These are phyloP conservation scores for Pyricularia sp. DNA, from an alignment of 2,329 filamentous ascomycete genomes.

Conservation along the genomic window DNA sequence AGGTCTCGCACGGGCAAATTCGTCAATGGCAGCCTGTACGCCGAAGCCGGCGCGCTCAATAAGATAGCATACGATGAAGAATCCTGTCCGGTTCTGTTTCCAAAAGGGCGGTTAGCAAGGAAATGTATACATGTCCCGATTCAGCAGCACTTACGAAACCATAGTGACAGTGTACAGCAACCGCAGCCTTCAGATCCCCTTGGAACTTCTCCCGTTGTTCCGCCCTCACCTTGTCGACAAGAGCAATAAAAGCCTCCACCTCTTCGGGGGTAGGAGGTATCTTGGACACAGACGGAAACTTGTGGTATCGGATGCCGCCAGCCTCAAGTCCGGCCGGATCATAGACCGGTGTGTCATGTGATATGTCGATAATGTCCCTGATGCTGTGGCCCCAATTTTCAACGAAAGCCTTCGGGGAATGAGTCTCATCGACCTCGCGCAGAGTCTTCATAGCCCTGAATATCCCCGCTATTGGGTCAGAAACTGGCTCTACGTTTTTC, in stretches of 20 bases:
- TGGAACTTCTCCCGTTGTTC: slow-evolving; percentile 29
- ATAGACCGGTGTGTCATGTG: slow-evolving; percentile 81
- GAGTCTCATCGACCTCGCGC: slow-evolving; percentile 72
- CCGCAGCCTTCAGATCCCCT: slow-evolving; percentile 20
- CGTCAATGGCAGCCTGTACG: slow-evolving; percentile 64
- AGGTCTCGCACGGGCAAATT: slow-evolving; percentile 58
- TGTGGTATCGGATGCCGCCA: slow-evolving; percentile 60
- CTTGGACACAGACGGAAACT: slow-evolving; percentile 86
- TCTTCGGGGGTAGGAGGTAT: slow-evolving; percentile 56
- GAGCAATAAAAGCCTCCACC: slow-evolving; percentile 37
- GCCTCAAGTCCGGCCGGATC: slow-evolving; percentile 58
- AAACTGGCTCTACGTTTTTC: slow-evolving; percentile 68
- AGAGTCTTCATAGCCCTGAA: slow-evolving; percentile 91
- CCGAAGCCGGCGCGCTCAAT: slow-evolving; percentile 63
- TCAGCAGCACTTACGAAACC: slow-evolving; percentile 49
- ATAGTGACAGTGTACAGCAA: slow-evolving; percentile 85
- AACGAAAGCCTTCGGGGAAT: slow-evolving; percentile 64
- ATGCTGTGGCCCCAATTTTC: slow-evolving; percentile 52
- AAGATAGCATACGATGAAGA: slow-evolving; percentile 82
- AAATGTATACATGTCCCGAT: slow-evolving; percentile 20
- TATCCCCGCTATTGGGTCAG: slow-evolving; percentile 59
- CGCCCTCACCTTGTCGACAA: slow-evolving; percentile 46
- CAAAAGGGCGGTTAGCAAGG: neutral
- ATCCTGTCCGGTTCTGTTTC: slow-evolving; percentile 53
- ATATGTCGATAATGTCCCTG: slow-evolving; percentile 77